Conservation (phyloP, 441 rosid species). For the Erodium moschatum region DNA sequence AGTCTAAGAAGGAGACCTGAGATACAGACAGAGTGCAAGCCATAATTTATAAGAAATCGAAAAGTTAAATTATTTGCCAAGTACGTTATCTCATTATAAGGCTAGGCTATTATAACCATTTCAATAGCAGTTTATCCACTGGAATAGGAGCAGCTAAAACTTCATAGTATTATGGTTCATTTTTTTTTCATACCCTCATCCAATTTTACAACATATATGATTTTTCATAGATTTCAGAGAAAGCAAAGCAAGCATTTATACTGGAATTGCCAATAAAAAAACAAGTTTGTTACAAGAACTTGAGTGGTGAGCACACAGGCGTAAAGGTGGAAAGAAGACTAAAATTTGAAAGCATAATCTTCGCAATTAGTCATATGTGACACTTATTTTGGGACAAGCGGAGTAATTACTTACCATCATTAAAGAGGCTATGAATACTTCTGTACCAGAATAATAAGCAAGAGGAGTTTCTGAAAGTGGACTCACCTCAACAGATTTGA, state of each 20-base stretch:
- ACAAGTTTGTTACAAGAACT: not conserved
- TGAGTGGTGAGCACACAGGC: not conserved
- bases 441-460: not conserved
- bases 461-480: conserved; percentile 9
- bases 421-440: not conserved
- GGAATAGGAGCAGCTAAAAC: too few relatives aligned
- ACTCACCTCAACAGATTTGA: conserved; percentile 66
- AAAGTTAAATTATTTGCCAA: conserved; percentile 3
- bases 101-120: too few relatives aligned
- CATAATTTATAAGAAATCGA: not conserved
- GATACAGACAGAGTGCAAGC: conserved; percentile 13
- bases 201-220: too few relatives aligned
- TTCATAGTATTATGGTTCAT: too few relatives aligned
- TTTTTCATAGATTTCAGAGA: too few relatives aligned
- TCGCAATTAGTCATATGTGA: not conserved
- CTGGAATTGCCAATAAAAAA: too few relatives aligned
- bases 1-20: conserved; percentile 71
- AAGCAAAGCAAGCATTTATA: too few relatives aligned
- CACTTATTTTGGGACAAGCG: not conserved
- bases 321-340: too few relatives aligned
- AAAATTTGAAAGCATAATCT: not conserved
- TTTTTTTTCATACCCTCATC: too few relatives aligned
- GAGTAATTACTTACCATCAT: not conserved
- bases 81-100: too few relatives aligned
- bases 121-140: too few relatives aligned